Conservation (phyloP, 306 rosid species). For the Lathyrus aphaca region DNA sequence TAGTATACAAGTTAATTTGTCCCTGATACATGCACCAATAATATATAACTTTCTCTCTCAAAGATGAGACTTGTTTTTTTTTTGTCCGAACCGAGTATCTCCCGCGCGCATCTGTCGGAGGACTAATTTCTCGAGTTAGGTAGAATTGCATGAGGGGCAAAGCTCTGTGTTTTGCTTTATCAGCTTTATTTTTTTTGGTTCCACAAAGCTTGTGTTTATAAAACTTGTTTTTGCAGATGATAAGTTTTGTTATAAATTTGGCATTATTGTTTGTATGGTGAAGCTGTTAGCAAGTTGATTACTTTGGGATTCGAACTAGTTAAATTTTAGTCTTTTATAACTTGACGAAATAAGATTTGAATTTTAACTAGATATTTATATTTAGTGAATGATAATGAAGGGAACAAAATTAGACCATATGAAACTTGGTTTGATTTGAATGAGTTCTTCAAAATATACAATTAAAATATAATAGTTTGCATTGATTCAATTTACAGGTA, state of each 20-base stretch:
- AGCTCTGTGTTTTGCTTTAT: background rate
- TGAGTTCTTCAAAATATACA: no score
- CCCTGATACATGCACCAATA: background rate
- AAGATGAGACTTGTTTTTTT: background rate
- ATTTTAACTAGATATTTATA: no score
- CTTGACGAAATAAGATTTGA: no score
- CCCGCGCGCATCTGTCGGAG: background rate
- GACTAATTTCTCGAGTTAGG: background rate
- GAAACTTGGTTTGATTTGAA: no score
- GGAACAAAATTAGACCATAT: no score
- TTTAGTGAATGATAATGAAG: no score
- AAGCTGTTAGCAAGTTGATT: no score
- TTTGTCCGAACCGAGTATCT: background rate
- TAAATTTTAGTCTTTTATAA: no score
- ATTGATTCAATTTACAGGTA: no score
- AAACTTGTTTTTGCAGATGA: background rate
- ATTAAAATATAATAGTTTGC: no score
- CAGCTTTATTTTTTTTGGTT: background rate
- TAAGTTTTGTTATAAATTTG: background rate
- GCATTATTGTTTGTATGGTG: no score
- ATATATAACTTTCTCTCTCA: background rate
- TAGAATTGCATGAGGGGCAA: background rate
- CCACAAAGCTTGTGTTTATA: background rate
- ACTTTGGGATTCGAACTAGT: no score
- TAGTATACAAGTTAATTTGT: background rate